These are phyloP conservation scores for Aspergillus sparsus DNA, from an alignment of 495 filamentous ascomycete genomes.

Conservation along the genomic window DNA sequence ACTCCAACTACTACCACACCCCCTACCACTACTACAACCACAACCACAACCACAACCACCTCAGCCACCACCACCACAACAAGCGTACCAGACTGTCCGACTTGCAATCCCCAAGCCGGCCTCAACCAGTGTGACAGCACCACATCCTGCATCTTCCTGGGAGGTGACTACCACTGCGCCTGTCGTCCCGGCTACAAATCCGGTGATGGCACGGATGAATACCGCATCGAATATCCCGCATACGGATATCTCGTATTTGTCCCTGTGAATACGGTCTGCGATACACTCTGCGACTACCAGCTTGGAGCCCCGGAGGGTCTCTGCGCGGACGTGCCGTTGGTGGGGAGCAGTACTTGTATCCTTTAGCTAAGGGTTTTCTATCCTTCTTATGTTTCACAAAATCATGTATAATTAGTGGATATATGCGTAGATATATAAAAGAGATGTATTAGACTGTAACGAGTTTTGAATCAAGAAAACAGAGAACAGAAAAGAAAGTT, in stretches of 20 bases:
- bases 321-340: conserved; percentile 3
- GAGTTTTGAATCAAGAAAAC: not conserved
- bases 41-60: not conserved
- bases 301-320: conserved; percentile 4
- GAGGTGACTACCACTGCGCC: conserved; percentile 3
- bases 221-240: not conserved
- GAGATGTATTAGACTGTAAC: too few species aligned
- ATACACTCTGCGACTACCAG: conserved; percentile 3
- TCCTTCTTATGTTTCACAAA: not conserved
- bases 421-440: not conserved
- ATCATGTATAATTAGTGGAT: not conserved
- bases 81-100: not conserved
- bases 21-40: not conserved
- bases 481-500: not conserved
- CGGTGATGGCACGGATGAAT: not conserved
- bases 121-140: conserved; percentile 1
- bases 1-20: not conserved
- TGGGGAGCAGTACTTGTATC: not conserved
- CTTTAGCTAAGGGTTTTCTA: not conserved
- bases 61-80: not conserved
- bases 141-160: conserved; percentile 10
- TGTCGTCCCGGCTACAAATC: conserved; percentile 8
- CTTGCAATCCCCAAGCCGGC: not conserved
- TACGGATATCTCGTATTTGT: conserved; percentile 11
- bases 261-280: not conserved